Evolutionary conservation across 148 eudicot species (phyloP).

Genomic region (Cornus suecica): DNA sequence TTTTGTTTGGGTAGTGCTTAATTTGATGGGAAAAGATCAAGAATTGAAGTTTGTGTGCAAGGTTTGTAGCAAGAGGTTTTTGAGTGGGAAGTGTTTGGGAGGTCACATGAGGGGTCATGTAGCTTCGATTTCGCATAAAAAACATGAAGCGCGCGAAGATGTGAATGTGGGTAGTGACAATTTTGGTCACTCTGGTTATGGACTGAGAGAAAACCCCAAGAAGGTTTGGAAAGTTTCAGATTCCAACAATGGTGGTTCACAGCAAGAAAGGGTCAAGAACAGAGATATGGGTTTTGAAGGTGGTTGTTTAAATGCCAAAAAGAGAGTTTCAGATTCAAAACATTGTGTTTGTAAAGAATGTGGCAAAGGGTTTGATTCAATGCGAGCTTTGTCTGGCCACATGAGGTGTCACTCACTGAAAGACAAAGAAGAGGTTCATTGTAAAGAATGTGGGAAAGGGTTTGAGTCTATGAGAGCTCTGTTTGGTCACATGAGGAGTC

Average conservation of each 20-base stretch:
- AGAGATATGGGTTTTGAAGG: constrained; percentile 12
- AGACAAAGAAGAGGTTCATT: not conserved
- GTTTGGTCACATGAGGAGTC: constrained; percentile 45
- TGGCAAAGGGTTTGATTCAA: constrained; percentile 50
- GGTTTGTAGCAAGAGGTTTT: constrained; percentile 35
- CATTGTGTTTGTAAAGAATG: constrained; percentile 41
- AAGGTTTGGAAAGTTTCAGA: constrained; percentile 21
- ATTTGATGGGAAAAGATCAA: constrained; percentile 25
- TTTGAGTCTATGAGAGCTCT: constrained; percentile 36
- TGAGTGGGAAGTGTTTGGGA: constrained; percentile 30
- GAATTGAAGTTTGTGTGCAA: constrained; percentile 30
- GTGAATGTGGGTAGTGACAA: constrained; percentile 7
- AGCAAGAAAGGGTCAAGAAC: constrained; percentile 10
- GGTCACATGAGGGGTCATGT: constrained; percentile 48
- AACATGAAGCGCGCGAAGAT: constrained; percentile 18
- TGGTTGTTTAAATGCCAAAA: constrained; percentile 16
- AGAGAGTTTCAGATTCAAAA: constrained; percentile 23
- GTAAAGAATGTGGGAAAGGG: constrained; percentile 21
- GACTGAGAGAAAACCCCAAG: constrained; percentile 39
- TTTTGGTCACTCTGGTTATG: constrained; percentile 21
- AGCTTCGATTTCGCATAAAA: constrained; percentile 19
- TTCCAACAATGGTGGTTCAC: not conserved
- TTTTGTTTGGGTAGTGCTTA: not conserved
- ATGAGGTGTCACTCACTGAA: constrained; percentile 44
- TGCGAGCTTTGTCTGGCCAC: constrained; percentile 53